Percentiles rank a stretch among this genome's conserved stretches.
phyloP scores from a whole-genome alignment of 2,329 filamentous ascomycete genomes.

The Fusarium caatingaense region DNA sequence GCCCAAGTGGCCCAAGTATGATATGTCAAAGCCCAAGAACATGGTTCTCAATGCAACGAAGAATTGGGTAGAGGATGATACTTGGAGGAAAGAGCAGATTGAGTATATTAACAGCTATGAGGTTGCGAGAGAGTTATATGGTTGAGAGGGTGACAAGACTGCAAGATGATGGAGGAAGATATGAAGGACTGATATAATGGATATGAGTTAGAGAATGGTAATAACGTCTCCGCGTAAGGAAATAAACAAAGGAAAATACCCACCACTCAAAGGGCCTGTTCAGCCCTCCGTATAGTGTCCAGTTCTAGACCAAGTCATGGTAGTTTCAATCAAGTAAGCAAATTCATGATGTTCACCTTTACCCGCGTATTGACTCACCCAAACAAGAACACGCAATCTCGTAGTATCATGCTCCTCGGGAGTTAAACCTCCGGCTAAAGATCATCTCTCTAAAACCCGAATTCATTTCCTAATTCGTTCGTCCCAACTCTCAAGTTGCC shows the following conservation, averaged over 20 bases:
- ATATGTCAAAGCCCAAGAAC: slow-evolving; percentile 54
- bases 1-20: slow-evolving; percentile 57
- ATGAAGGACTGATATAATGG: neutral
- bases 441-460: neutral
- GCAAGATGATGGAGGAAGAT: neutral
- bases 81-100: slow-evolving; percentile 61
- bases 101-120: slow-evolving; percentile 41
- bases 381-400: neutral
- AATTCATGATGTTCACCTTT: neutral
- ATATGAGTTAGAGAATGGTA: neutral
- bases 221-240: neutral
- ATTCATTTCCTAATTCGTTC: neutral
- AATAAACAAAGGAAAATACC: neutral
- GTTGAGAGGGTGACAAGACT: neutral
- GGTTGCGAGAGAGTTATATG: slow-evolving; percentile 43
- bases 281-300: neutral
- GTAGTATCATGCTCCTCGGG: neutral
- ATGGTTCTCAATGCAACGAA: slow-evolving; percentile 59
- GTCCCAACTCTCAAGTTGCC: neutral
- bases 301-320: neutral
- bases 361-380: neutral
- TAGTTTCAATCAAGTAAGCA: neutral
- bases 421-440: neutral
- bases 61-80: slow-evolving; percentile 60
- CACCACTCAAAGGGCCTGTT: neutral